These are phyloP conservation scores for Trichoderma sp. DNA, from an alignment of 2,329 filamentous ascomycete species.

Conservation along the genomic window DNA sequence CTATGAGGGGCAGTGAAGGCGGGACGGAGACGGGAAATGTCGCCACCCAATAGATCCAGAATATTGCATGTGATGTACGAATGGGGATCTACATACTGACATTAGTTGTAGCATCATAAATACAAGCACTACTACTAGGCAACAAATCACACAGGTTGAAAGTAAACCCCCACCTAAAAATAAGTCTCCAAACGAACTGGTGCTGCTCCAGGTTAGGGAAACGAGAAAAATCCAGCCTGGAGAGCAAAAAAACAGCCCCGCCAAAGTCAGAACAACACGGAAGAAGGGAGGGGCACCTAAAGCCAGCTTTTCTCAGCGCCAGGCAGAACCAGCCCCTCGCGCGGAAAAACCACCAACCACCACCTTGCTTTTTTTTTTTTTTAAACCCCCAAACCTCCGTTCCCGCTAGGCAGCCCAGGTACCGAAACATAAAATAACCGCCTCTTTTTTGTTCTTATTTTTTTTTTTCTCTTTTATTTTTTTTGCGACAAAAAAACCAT, in stretches of 20 bases:
- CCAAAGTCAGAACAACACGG: neutral
- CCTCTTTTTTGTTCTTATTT: neutral
- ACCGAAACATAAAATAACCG: neutral
- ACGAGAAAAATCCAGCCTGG: neutral
- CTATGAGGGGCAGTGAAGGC: too few species aligned
- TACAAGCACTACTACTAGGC: too few species aligned
- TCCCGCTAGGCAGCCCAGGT: conserved; percentile 1
- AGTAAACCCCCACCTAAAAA: neutral
- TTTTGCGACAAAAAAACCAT: neutral
- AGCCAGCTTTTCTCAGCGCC: neutral
- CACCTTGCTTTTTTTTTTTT: neutral
- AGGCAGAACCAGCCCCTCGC: neutral
- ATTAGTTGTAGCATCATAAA: too few species aligned
- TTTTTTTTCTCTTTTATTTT: neutral
- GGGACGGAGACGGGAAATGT: too few species aligned
- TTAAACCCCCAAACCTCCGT: neutral
- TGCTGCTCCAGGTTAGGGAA: neutral
- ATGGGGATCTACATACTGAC: too few species aligned
- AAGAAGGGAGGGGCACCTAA: neutral
- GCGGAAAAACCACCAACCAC: neutral
- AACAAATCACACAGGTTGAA: neutral
- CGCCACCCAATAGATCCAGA: too few species aligned
- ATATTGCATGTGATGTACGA: too few species aligned
- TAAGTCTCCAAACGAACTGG: neutral
- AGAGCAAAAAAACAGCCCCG: neutral